A percentile compares a stretch with the other conserved stretches of the same genome.
phyloP scores from a whole-genome alignment of 2,329 filamentous ascomycete species.

The Trichoderma afroharzianum region DNA sequence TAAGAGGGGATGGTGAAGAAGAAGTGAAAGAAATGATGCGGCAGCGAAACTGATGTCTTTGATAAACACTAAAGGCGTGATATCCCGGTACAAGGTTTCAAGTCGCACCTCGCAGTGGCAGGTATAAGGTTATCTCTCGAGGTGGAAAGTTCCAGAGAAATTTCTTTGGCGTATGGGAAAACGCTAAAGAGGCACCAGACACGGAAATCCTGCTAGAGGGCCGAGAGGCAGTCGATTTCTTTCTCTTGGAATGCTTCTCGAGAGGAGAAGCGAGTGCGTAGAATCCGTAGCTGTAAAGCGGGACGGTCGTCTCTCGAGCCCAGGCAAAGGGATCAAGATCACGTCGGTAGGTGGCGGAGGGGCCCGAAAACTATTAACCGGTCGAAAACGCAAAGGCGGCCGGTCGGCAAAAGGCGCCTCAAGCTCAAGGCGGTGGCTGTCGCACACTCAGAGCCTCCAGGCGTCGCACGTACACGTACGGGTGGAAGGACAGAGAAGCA shows the following conservation, averaged over 20 bases:
- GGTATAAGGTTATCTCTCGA: not conserved
- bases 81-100: slow-evolving; percentile 16
- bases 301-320: slow-evolving; percentile 19
- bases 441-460: slow-evolving; percentile 6
- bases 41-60: slow-evolving; percentile 21
- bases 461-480: slow-evolving; percentile 10
- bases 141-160: not conserved
- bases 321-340: slow-evolving; percentile 18
- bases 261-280: not conserved
- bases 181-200: not conserved
- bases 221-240: not conserved
- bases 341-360: slow-evolving; percentile 18
- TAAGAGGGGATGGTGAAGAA: not conserved
- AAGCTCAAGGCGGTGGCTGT: slow-evolving; percentile 9
- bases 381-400: slow-evolving; percentile 12
- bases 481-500: slow-evolving; percentile 5
- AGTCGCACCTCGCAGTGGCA: slow-evolving; percentile 23
- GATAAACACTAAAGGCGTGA: slow-evolving; percentile 18
- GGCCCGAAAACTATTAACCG: slow-evolving; percentile 2
- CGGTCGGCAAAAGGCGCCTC: slow-evolving; percentile 14
- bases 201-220: not conserved
- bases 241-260: not conserved
- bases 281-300: slow-evolving; percentile 13
- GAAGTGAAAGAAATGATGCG: slow-evolving; percentile 28
- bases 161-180: not conserved